phyloP scores from a whole-genome alignment of 192 early-diverging fungal species.

The Borealophlyctis nickersoniae region DNA sequence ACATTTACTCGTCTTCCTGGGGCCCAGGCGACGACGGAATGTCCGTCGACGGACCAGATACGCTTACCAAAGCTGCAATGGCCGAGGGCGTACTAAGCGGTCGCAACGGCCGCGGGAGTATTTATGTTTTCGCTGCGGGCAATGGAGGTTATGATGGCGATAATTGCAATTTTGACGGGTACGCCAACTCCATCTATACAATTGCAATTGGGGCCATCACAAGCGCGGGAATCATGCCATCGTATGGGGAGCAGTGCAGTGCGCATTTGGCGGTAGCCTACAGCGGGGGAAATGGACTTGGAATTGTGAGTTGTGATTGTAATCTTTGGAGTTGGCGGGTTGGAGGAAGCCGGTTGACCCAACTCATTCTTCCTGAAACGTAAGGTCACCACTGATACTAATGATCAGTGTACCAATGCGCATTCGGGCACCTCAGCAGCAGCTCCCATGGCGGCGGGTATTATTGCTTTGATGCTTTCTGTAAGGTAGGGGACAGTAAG shows the following conservation, averaged over 20 bases:
- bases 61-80: conserved; percentile 73
- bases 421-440: conserved; percentile 96
- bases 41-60: conserved; percentile 76
- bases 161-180: conserved; percentile 97
- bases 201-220: conserved; percentile 88
- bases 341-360: not conserved
- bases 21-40: conserved; percentile 88
- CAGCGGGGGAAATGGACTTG: conserved; percentile 66
- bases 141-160: conserved; percentile 82
- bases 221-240: conserved; percentile 66
- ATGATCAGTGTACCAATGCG: conserved; percentile 63
- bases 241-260: conserved; percentile 82
- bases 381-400: conserved; percentile 84
- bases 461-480: conserved; percentile 83
- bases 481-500: conserved; percentile 34
- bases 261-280: conserved; percentile 88
- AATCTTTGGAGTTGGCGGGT: not conserved
- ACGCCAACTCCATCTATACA: conserved; percentile 90
- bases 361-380: not conserved
- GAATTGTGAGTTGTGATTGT: conserved; percentile 63
- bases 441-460: conserved; percentile 87
- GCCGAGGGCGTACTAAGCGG: conserved; percentile 81
- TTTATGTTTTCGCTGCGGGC: conserved; percentile 93
- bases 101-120: conserved; percentile 74
- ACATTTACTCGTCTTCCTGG: conserved; percentile 97